Conservation (phyloP, 441 rosid species). For the Erodium moschatum region DNA sequence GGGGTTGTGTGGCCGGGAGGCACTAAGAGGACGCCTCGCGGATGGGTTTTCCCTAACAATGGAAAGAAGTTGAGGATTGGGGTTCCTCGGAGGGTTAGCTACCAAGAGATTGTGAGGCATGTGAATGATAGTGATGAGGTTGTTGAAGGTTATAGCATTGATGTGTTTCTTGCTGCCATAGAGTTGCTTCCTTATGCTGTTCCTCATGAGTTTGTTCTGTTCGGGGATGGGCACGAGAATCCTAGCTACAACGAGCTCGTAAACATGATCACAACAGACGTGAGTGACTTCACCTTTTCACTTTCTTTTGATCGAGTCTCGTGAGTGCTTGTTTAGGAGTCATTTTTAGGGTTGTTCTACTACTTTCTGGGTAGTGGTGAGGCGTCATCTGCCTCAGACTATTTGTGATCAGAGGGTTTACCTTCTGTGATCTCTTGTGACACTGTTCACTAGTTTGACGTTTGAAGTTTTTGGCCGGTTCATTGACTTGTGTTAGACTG, state of each 20-base stretch:
- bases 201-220: constrained; percentile 54
- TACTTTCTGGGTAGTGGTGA: too few species aligned
- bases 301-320: too few species aligned
- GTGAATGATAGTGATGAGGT: constrained; percentile 27
- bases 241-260: constrained; percentile 67
- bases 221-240: constrained; percentile 53
- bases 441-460: too few species aligned
- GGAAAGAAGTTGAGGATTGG: constrained; percentile 68
- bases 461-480: too few species aligned
- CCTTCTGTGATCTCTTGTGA: too few species aligned
- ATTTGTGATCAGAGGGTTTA: too few species aligned
- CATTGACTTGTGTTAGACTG: too few species aligned
- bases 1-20: constrained; percentile 69
- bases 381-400: too few species aligned
- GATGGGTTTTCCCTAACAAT: constrained; percentile 80
- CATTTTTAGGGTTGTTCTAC: too few species aligned
- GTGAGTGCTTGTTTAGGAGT: too few species aligned
- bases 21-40: constrained; percentile 53
- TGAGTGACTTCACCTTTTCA: constrained; percentile 28
- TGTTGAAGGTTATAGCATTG: constrained; percentile 72
- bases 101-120: constrained; percentile 50
- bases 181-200: constrained; percentile 77
- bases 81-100: constrained; percentile 55
- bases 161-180: constrained; percentile 67
- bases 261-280: constrained; percentile 58